Conservation (phyloP, 23 red algal genomes). For the Cyanidioschyzon merolae region DNA sequence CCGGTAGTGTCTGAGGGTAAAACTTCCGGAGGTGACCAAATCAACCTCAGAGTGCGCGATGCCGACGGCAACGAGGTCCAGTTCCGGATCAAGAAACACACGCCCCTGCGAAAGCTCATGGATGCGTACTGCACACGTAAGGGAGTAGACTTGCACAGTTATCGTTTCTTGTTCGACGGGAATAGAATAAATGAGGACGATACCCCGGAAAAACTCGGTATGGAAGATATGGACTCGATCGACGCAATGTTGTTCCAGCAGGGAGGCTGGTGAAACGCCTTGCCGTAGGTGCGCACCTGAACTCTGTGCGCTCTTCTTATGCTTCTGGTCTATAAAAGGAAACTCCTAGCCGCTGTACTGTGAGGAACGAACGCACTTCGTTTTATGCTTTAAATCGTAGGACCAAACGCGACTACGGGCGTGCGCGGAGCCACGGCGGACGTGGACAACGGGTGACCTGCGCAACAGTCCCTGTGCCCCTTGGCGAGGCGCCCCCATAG, state of each 20-base stretch:
- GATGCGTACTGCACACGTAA: conserved; percentile 60
- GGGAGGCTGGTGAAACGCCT: conserved; percentile 28
- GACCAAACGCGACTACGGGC: no score
- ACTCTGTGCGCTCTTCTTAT: no score
- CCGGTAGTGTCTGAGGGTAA: neutral
- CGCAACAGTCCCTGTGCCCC: no score
- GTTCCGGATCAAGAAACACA: conserved; percentile 77
- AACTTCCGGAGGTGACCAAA: neutral
- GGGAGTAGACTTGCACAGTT: conserved; percentile 39
- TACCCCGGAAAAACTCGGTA: conserved; percentile 61
- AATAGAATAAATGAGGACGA: conserved; percentile 75
- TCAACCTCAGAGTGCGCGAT: conserved; percentile 47
- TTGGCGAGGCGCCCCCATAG: no score
- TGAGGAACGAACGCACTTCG: no score
- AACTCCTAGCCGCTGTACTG: no score
- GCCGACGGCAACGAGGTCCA: conserved; percentile 75
- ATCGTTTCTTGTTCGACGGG: conserved; percentile 89
- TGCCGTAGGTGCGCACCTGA: neutral
- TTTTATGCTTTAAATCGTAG: no score
- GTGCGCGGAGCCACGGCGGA: no score
- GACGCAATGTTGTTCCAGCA: conserved; percentile 94
- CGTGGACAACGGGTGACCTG: no score
- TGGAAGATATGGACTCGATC: conserved; percentile 90
- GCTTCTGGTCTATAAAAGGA: no score
- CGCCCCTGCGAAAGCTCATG: conserved; percentile 87